Evolutionary conservation across 805 yeast genomes (phyloP), one percentile per base, ranked within the genome.

Genomic region (Starmerella powellii): DNA sequence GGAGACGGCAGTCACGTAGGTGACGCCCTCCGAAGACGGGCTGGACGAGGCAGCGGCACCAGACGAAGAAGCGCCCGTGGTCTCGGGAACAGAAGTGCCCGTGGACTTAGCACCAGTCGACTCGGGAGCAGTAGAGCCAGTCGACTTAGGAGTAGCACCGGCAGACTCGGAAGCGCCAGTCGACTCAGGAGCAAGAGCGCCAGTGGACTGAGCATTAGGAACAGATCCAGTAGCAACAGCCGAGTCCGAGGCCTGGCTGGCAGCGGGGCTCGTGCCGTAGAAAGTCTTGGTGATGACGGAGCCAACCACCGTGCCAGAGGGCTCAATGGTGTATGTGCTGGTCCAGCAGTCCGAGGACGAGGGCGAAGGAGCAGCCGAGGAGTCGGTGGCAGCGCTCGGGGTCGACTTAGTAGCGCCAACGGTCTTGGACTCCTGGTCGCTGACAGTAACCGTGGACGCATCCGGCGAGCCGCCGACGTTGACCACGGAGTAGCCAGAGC

Each of bases 401-500:
- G 37, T 20, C 35, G 35, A 32, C 8, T 6, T 32, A 6, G 35
- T 10, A 32, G 6, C 18, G 23, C 8, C n/a, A 32, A 12, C 20
- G 23, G 36, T 24, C 16, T 21, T 13, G 10, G 23, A 18, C 2
- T 31, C 24, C 2, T 40, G 36, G 30, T 27, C 38, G 23, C 20
- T 28, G 23, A 38, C 37, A 26, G 43, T 39, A 11, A 49, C 45
- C 2, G 56, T 52, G 20, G 49, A 21, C 23, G 29, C 28, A 33
- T 42, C 37, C 2, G 47, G 47, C 19, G 45, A 37, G 12, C 52
- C 56, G n/a, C 51, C 57, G 17, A 54, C 54, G 31, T 54, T 50
- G 6, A 54, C 58, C 8, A 54, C 56, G 3, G 58, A 55, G 41
- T 54, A 54, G 38, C 42, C 35, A 8, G 43, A 34, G 34, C 41